Evolutionary conservation across 345 rosid species (phyloP).

Genomic region (Alliaria petiolata): DNA sequence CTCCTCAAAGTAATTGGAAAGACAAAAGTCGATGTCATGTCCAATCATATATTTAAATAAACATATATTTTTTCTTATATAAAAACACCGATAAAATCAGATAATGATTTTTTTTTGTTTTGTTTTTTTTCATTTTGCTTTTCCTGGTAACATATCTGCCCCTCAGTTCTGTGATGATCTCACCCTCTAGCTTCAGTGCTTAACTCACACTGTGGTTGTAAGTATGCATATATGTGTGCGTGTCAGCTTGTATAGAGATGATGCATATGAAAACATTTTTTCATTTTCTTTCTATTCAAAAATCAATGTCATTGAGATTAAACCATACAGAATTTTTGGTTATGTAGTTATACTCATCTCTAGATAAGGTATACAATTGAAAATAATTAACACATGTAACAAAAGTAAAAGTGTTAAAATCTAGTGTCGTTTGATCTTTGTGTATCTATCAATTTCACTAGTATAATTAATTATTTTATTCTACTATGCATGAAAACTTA

Average conservation of each 20-base stretch:
- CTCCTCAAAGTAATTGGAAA: conserved; percentile 33
- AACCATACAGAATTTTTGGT: not conserved
- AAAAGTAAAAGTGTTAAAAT: not conserved
- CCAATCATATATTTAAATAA: conserved; percentile 25
- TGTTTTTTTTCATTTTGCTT: not conserved
- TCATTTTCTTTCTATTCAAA: not conserved
- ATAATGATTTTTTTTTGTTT: not conserved
- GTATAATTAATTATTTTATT: not conserved
- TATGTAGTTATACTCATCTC: not conserved
- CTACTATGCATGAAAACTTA: not conserved
- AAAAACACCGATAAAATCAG: conserved; percentile 8
- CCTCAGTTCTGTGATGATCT: conserved; percentile 16
- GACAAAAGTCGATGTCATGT: conserved; percentile 33
- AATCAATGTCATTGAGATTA: not conserved
- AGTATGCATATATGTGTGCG: not conserved
- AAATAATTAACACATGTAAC: not conserved
- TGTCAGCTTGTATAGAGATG: not conserved
- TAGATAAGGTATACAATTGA: not conserved
- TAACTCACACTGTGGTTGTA: not conserved
- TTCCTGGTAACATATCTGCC: conserved; percentile 19
- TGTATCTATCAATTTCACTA: not conserved
- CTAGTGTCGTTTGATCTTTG: not conserved
- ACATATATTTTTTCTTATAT: not conserved
- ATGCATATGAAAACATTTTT: not conserved
- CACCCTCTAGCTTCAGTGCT: conserved; percentile 24